Percentiles rank a stretch among this genome's conserved stretches.
phyloP scores from a whole-genome alignment of 2,329 filamentous ascomycete genomes.

The Phoma sp. region DNA sequence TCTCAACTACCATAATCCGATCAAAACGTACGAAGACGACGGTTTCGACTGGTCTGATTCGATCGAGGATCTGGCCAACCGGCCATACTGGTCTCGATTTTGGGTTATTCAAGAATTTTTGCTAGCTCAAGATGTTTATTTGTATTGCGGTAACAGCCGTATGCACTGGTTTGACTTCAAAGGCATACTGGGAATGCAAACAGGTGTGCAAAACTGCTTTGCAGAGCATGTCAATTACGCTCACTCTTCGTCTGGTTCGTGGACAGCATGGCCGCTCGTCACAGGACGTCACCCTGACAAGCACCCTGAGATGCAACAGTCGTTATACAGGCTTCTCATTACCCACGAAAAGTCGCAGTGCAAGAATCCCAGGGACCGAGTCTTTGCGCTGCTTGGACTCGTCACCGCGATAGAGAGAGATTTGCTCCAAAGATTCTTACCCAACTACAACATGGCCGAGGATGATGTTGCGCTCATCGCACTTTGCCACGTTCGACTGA shows the following conservation, averaged over 20 bases:
- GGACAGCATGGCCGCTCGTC: conserved; percentile 2
- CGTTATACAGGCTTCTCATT: conserved; percentile 19
- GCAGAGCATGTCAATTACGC: not conserved
- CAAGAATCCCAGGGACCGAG: conserved; percentile 23
- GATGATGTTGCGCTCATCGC: no score
- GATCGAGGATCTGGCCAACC: conserved; percentile 8
- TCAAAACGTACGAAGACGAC: not conserved
- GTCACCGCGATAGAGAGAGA: no score
- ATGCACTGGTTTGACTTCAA: not conserved
- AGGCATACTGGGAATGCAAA: not conserved
- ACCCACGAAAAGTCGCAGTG: conserved; percentile 16
- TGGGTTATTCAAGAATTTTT: conserved; percentile 14
- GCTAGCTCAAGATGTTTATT: not conserved
- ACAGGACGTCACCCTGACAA: conserved; percentile 7
- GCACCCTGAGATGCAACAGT: conserved; percentile 1
- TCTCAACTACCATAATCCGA: not conserved
- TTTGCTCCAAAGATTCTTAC: no score
- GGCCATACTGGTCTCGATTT: conserved; percentile 11
- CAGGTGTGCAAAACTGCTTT: not conserved
- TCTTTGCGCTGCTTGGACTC: conserved; percentile 27
- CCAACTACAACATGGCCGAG: no score
- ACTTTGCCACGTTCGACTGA: no score
- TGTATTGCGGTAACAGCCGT: not conserved
- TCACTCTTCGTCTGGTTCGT: not conserved
- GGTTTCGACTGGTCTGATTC: conserved; percentile 1